Percentiles rank a stretch among this genome's conserved stretches.
phyloP scores from a whole-genome alignment of 352 stramenopile species.

The Pythium rhizo-oryzae region DNA sequence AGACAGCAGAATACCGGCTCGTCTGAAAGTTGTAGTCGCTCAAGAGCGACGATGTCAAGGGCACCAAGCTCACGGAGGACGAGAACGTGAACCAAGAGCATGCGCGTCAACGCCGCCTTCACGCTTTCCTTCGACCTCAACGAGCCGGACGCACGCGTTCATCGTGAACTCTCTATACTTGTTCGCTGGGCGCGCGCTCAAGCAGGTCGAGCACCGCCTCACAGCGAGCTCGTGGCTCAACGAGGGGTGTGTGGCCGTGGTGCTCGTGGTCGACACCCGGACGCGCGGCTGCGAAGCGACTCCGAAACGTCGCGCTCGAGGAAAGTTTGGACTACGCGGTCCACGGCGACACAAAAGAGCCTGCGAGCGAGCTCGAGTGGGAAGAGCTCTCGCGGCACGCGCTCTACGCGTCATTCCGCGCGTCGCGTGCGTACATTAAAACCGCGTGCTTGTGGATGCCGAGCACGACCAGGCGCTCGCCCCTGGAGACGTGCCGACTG shows the following conservation, averaged over 20 bases:
- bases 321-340: conserved; percentile 59
- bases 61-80: conserved; percentile 76
- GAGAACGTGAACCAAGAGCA: conserved; percentile 91
- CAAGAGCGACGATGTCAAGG: conserved; percentile 85
- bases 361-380: conserved; percentile 83
- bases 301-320: conserved; percentile 40
- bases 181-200: conserved; percentile 80
- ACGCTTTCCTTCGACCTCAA: conserved; percentile 91
- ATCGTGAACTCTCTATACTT: conserved; percentile 90
- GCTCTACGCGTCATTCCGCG: conserved; percentile 50
- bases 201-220: conserved; percentile 53
- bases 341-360: conserved; percentile 35
- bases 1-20: no score
- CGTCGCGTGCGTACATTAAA: conserved; percentile 59
- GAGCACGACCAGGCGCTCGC: conserved; percentile 39
- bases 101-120: conserved; percentile 83
- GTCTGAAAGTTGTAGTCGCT: no score
- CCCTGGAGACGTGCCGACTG: background rate
- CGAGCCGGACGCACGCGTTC: conserved; percentile 80
- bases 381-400: conserved; percentile 59
- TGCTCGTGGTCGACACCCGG: conserved; percentile 53
- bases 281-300: conserved; percentile 15
- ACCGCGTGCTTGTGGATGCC: conserved; percentile 43
- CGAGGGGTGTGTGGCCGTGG: conserved; percentile 55
- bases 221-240: conserved; percentile 36